A percentile compares a stretch with the other conserved stretches of the same genome.
Evolutionary conservation across 2,329 filamentous ascomycete species (phyloP).

Genomic region (Aspergillus pseudonomiae): DNA sequence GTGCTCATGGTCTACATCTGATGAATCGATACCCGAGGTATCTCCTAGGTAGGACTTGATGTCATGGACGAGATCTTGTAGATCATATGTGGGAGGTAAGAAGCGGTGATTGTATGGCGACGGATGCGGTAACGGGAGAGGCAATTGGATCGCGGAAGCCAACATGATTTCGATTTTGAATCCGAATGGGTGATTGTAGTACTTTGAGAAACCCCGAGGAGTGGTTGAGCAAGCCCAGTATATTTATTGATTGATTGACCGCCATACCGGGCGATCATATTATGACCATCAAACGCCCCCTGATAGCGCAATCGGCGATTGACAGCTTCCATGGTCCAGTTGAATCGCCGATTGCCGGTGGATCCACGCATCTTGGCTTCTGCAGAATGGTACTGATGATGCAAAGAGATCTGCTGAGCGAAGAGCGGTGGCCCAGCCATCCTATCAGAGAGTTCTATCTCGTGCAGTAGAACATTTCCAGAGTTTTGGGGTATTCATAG

Average conservation of each 20-base stretch:
- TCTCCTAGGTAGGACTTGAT: conserved; percentile 33
- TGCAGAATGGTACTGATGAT: background rate
- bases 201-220: background rate
- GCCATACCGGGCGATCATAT: background rate
- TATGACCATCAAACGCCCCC: background rate
- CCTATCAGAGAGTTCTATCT: background rate
- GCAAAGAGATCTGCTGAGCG: background rate
- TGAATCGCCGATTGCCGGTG: background rate
- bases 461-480: background rate
- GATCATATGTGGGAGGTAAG: conserved; percentile 9
- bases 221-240: background rate
- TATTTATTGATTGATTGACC: conserved; percentile 1
- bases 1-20: conserved; percentile 29
- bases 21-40: conserved; percentile 28
- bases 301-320: conserved; percentile 4
- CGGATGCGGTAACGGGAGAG: background rate
- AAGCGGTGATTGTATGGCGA: background rate
- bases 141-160: conserved; percentile 1
- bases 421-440: background rate
- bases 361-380: conserved; percentile 1
- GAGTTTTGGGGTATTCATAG: background rate
- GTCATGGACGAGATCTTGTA: conserved; percentile 30
- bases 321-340: background rate
- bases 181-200: background rate
- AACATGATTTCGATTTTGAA: background rate